These are phyloP conservation scores for Phytophthora ohioensis DNA, from an alignment of 352 stramenopile species.

Conservation along the genomic window DNA sequence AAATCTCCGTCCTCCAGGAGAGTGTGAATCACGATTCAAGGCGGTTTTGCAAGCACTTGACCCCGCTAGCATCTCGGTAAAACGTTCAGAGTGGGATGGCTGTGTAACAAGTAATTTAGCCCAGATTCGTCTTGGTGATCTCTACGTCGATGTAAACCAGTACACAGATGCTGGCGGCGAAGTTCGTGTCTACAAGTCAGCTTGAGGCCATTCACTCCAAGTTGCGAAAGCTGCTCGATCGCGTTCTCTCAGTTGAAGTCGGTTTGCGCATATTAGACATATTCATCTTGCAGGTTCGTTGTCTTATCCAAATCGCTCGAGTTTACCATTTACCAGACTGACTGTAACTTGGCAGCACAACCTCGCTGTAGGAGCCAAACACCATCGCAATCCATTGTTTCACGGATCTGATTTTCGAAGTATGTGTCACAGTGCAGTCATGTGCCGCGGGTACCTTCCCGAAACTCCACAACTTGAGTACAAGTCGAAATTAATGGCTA, in stretches of 20 bases:
- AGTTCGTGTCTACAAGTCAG: slow-evolving; percentile 16
- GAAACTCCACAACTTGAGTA: not conserved
- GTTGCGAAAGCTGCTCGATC: slow-evolving; percentile 12
- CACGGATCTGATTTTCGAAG: slow-evolving; percentile 8
- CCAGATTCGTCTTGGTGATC: not conserved
- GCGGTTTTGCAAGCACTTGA: not conserved
- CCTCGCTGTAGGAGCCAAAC: slow-evolving; percentile 3
- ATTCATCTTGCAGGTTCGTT: slow-evolving; percentile 22
- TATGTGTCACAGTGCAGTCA: slow-evolving; percentile 1
- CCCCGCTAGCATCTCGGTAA: not conserved
- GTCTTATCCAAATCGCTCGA: not conserved
- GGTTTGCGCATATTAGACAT: slow-evolving; percentile 18
- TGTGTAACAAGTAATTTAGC: slow-evolving; percentile 1
- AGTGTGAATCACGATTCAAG: not conserved
- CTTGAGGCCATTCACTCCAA: slow-evolving; percentile 20
- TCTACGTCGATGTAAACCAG: not conserved
- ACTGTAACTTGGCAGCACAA: slow-evolving; percentile 6
- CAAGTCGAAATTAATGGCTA: not conserved
- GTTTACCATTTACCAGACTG: not conserved
- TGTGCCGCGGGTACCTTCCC: not conserved
- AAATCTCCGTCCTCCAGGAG: slow-evolving; percentile 1
- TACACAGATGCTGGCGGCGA: slow-evolving; percentile 1
- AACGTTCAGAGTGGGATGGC: slow-evolving; percentile 4
- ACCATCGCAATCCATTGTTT: slow-evolving; percentile 3
- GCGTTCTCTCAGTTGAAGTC: slow-evolving; percentile 9